A percentile compares a stretch with the other conserved stretches of the same genome.
phyloP scores from a whole-genome alignment of 2,329 filamentous ascomycete genomes.

The Talaromyces pinophilus region DNA sequence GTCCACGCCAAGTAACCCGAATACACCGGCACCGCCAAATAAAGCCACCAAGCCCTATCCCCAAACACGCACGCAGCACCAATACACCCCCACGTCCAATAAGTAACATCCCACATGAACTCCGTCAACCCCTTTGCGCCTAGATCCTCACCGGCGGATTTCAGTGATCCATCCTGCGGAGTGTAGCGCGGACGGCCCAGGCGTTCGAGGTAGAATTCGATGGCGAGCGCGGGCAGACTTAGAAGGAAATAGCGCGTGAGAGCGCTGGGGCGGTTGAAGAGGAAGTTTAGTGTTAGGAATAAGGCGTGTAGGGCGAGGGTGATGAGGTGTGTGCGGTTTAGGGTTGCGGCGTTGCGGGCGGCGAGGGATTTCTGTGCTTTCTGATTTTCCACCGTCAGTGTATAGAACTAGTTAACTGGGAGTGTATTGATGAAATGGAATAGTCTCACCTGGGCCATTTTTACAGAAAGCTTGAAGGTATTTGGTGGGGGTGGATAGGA shows the following conservation, averaged over 20 bases:
- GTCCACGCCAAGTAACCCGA: conserved; percentile 50
- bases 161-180: conserved; percentile 64
- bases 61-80: conserved; percentile 74
- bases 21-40: conserved; percentile 53
- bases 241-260: conserved; percentile 69
- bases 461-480: not conserved
- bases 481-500: not conserved
- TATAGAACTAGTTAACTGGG: conserved; percentile 14
- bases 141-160: conserved; percentile 81
- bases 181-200: conserved; percentile 77
- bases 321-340: conserved; percentile 80
- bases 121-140: conserved; percentile 86
- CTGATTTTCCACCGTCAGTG: conserved; percentile 30
- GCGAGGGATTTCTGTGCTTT: conserved; percentile 64
- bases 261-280: conserved; percentile 63
- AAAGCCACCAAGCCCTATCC: conserved; percentile 74
- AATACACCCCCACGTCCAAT: conserved; percentile 85
- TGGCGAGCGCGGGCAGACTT: conserved; percentile 71
- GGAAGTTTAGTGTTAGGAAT: conserved; percentile 71
- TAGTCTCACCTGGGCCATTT: conserved; percentile 29
- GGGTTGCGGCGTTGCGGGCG: conserved; percentile 72
- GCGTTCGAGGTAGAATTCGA: conserved; percentile 82
- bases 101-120: conserved; percentile 96
- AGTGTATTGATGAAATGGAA: not conserved
- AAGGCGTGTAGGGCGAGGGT: conserved; percentile 69